phyloP scores from a whole-genome alignment of 208 protist species.

The Acanthamoeba triangularis region DNA sequence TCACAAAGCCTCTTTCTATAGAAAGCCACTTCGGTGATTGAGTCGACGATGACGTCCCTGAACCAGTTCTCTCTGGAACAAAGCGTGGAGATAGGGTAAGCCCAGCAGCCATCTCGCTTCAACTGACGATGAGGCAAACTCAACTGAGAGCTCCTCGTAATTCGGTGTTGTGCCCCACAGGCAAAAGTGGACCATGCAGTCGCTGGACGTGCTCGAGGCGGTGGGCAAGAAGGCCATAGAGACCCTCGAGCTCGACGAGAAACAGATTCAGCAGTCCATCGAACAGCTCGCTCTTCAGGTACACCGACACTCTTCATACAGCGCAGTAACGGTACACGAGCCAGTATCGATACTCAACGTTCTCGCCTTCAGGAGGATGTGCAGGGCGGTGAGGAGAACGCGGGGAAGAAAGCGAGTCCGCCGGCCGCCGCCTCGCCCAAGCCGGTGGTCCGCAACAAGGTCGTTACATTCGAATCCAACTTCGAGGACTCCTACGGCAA shows the following conservation, averaged over 20 bases:
- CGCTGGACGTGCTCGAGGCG: constrained; percentile 36
- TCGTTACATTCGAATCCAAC: constrained; percentile 7
- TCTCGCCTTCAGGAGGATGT: neutral
- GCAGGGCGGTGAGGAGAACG: too few relatives aligned
- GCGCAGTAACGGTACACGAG: too few relatives aligned
- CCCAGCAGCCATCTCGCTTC: neutral
- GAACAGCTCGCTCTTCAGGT: neutral
- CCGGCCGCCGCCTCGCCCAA: neutral
- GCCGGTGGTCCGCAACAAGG: neutral
- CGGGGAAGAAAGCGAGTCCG: neutral
- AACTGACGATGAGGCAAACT: neutral
- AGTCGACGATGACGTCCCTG: constrained; percentile 3
- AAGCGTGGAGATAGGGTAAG: constrained; percentile 34
- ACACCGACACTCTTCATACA: neutral
- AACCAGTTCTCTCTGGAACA: constrained; percentile 42
- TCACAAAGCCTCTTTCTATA: neutral
- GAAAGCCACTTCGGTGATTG: neutral
- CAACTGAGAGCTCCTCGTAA: neutral
- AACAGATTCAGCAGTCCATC: constrained; percentile 46
- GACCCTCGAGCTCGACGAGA: constrained; percentile 21
- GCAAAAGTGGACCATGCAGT: constrained; percentile 50
- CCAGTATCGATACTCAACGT: too few relatives aligned
- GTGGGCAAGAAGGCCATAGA: constrained; percentile 50
- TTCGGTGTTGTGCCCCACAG: neutral
- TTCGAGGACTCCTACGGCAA: constrained; percentile 38